These are phyloP conservation scores for Pachyrhizus erosus DNA, from an alignment of 306 rosid species.

Conservation along the genomic window DNA sequence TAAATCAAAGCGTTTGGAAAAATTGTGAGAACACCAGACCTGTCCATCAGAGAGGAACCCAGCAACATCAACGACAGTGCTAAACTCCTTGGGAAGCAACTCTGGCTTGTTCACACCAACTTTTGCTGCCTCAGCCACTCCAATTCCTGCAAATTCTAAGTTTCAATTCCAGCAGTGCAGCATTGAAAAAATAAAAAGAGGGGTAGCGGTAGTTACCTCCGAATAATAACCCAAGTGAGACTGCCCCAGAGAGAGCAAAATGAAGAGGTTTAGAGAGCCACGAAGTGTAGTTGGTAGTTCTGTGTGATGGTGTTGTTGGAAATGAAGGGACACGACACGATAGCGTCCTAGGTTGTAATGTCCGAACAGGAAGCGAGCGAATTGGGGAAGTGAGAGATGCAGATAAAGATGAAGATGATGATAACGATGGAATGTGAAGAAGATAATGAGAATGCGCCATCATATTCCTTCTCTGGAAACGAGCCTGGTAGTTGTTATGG, in stretches of 20 bases:
- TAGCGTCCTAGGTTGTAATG: constrained; percentile 36
- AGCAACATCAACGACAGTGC: constrained; percentile 91
- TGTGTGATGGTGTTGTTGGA: constrained; percentile 15
- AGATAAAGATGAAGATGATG: constrained; percentile 37
- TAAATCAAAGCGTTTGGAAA: background rate
- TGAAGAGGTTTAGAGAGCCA: constrained; percentile 56
- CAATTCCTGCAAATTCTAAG: constrained; percentile 49
- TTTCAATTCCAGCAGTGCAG: background rate
- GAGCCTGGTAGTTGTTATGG: background rate
- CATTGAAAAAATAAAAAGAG: background rate
- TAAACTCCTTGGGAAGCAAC: constrained; percentile 86
- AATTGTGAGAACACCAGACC: constrained; percentile 48
- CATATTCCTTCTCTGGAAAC: constrained; percentile 19
- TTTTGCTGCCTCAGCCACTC: constrained; percentile 77
- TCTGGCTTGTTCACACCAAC: constrained; percentile 92
- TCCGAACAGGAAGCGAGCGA: constrained; percentile 34
- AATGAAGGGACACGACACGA: constrained; percentile 52
- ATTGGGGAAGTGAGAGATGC: constrained; percentile 28
- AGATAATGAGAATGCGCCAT: constrained; percentile 54
- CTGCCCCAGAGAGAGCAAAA: constrained; percentile 69
- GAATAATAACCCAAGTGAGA: constrained; percentile 68
- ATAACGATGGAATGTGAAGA: constrained; percentile 49
- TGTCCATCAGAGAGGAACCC: constrained; percentile 98
- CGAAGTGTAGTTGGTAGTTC: constrained; percentile 28
- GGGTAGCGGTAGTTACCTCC: constrained; percentile 49